Evolutionary conservation across 179 eudicot genomes (phyloP).

Genomic region (Beta lomatogona): DNA sequence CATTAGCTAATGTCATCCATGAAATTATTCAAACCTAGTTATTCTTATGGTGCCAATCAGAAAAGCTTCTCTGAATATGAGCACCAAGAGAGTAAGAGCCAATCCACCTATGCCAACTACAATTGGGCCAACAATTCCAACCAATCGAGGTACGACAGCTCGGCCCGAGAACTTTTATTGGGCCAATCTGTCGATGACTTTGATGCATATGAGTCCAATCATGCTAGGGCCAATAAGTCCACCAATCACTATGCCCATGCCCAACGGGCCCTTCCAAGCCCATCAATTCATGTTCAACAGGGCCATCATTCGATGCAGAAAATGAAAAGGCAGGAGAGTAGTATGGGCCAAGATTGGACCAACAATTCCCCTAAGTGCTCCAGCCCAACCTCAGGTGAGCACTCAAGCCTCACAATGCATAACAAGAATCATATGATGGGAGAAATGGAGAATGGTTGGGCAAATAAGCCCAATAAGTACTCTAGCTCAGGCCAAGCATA

Average conservation of each 20-base stretch:
- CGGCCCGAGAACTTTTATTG: slow-evolving; percentile 6
- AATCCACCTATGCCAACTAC: slow-evolving; percentile 21
- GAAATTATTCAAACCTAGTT: slow-evolving; percentile 28
- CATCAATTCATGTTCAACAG: slow-evolving; percentile 23
- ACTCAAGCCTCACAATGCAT: slow-evolving; percentile 9
- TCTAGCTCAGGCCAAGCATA: background rate
- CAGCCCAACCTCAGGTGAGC: background rate
- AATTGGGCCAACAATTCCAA: slow-evolving; percentile 14
- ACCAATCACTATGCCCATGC: slow-evolving; percentile 30
- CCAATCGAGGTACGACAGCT: slow-evolving; percentile 1
- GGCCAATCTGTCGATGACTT: background rate
- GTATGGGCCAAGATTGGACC: slow-evolving; percentile 6
- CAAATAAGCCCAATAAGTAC: slow-evolving; percentile 1
- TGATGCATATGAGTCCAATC: background rate
- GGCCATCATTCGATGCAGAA: background rate
- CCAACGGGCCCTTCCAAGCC: slow-evolving; percentile 16
- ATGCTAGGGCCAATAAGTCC: slow-evolving; percentile 6
- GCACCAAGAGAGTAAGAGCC: slow-evolving; percentile 28
- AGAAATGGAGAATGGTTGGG: slow-evolving; percentile 28
- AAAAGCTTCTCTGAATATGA: slow-evolving; percentile 22
- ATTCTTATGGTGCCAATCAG: slow-evolving; percentile 27
- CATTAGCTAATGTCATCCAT: slow-evolving; percentile 19
- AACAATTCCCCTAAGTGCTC: background rate
- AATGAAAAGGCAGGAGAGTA: slow-evolving; percentile 26
- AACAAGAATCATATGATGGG: slow-evolving; percentile 25